These are phyloP conservation scores for Chlorella variabilis DNA, from an alignment of 163 green algal genomes.

Conservation along the genomic window DNA sequence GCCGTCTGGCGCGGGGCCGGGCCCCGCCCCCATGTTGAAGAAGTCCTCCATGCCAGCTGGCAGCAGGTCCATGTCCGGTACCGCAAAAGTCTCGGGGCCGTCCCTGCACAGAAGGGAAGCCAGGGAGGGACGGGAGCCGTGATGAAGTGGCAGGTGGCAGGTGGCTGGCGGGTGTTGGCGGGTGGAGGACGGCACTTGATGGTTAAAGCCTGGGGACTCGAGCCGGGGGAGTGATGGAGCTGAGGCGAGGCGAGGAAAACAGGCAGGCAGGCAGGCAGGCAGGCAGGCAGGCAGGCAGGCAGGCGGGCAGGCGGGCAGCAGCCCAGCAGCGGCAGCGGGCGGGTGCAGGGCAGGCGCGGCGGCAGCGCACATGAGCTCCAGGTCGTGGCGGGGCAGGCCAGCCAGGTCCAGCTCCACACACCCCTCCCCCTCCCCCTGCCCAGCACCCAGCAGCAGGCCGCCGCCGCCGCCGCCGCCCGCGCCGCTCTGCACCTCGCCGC, in stretches of 20 bases:
- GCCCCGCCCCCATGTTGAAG: neutral
- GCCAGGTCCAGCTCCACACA: conserved; percentile 13
- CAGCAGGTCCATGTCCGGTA: conserved; percentile 21
- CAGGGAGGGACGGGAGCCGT: too few relatives aligned
- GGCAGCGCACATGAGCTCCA: conserved; percentile 26
- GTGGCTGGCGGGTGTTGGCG: too few relatives aligned
- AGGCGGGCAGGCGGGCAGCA: too few relatives aligned
- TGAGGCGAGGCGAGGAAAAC: too few relatives aligned
- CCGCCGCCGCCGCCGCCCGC: neutral
- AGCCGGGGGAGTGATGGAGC: too few relatives aligned
- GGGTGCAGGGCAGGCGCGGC: too few relatives aligned
- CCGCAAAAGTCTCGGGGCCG: conserved; percentile 22
- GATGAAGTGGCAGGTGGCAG: neutral
- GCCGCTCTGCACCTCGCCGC: neutral
- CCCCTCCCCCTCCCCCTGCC: neutral
- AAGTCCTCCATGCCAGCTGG: conserved; percentile 9
- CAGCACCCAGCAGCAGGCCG: conserved; percentile 16
- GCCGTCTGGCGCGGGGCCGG: neutral
- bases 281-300: too few relatives aligned
- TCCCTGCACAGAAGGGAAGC: conserved; percentile 13
- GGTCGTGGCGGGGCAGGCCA: conserved; percentile 19
- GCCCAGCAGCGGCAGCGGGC: neutral
- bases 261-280: too few relatives aligned
- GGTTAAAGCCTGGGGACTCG: too few relatives aligned
- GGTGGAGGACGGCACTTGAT: too few relatives aligned